phyloP scores from a whole-genome alignment of 1,139 yeast species.

The Nakaseomyces bracarensis region DNA sequence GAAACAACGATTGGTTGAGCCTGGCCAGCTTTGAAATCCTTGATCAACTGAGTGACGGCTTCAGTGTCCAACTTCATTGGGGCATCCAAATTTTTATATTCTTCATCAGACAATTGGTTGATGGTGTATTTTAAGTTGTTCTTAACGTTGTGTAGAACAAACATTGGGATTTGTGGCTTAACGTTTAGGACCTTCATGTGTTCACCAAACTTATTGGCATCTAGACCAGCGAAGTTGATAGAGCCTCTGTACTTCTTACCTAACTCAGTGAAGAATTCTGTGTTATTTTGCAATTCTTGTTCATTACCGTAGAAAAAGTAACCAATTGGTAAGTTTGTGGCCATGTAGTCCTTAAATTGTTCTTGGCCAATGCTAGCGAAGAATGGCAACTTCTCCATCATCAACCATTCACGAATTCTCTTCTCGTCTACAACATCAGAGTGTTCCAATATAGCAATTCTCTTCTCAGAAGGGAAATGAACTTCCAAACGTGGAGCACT shows the following conservation, averaged over 20 bases:
- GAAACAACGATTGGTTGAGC: slow-evolving; percentile 71
- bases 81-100: slow-evolving; percentile 20
- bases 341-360: slow-evolving; percentile 69
- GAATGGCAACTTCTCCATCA: slow-evolving; percentile 49
- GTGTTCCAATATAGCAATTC: slow-evolving; percentile 1
- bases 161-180: slow-evolving; percentile 78
- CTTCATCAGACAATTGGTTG: slow-evolving; percentile 37
- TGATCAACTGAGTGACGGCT: slow-evolving; percentile 52
- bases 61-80: slow-evolving; percentile 33
- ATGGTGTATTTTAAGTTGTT: slow-evolving; percentile 70
- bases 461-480: slow-evolving; percentile 6
- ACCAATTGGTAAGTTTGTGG: slow-evolving; percentile 68
- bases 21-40: slow-evolving; percentile 54
- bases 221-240: slow-evolving; percentile 80
- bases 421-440: not conserved
- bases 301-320: slow-evolving; percentile 73
- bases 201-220: slow-evolving; percentile 69
- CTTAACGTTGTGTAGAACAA: slow-evolving; percentile 71
- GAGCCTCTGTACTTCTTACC: slow-evolving; percentile 74
- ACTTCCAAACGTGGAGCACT: slow-evolving; percentile 10
- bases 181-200: slow-evolving; percentile 85
- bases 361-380: slow-evolving; percentile 84
- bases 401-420: slow-evolving; percentile 11
- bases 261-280: slow-evolving; percentile 46
- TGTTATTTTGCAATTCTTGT: slow-evolving; percentile 55